These are phyloP conservation scores for Ambrosia artemisiifolia DNA, from an alignment of 129 eudicot species.

Conservation along the genomic window DNA sequence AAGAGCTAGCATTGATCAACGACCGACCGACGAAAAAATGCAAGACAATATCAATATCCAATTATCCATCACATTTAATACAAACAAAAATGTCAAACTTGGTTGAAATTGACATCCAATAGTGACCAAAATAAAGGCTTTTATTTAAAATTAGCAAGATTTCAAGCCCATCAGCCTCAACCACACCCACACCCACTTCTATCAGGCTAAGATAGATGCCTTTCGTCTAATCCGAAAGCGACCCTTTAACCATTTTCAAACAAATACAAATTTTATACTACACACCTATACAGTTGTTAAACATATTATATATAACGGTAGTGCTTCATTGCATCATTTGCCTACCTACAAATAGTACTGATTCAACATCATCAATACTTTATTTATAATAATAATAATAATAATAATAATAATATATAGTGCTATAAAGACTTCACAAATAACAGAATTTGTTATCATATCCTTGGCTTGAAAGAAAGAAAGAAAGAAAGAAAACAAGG, in stretches of 20 bases:
- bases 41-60: slow-evolving; percentile 22
- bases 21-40: slow-evolving; percentile 12
- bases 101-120: slow-evolving; percentile 31
- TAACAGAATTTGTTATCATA: slow-evolving; percentile 12
- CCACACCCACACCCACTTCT: slow-evolving; percentile 42
- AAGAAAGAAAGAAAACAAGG: too few species aligned
- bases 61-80: slow-evolving; percentile 21
- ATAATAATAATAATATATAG: too few species aligned
- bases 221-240: slow-evolving; percentile 42
- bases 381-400: too few species aligned
- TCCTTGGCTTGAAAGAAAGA: slow-evolving; percentile 31
- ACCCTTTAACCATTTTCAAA: slow-evolving; percentile 52
- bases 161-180: slow-evolving; percentile 26
- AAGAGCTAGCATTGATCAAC: slow-evolving; percentile 16
- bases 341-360: slow-evolving; percentile 23
- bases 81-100: slow-evolving; percentile 19
- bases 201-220: slow-evolving; percentile 36
- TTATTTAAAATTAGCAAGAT: slow-evolving; percentile 20
- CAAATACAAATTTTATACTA: slow-evolving; percentile 27
- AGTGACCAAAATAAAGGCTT: slow-evolving; percentile 27
- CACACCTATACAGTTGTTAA: slow-evolving; percentile 4
- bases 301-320: slow-evolving; percentile 5
- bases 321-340: slow-evolving; percentile 37
- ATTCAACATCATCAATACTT: slow-evolving; percentile 2
- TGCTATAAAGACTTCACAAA: neutral